A percentile compares a stretch with the other conserved stretches of the same genome.
phyloP scores from a whole-genome alignment of 2,329 filamentous ascomycete species.

The Alternaria conjuncta region DNA sequence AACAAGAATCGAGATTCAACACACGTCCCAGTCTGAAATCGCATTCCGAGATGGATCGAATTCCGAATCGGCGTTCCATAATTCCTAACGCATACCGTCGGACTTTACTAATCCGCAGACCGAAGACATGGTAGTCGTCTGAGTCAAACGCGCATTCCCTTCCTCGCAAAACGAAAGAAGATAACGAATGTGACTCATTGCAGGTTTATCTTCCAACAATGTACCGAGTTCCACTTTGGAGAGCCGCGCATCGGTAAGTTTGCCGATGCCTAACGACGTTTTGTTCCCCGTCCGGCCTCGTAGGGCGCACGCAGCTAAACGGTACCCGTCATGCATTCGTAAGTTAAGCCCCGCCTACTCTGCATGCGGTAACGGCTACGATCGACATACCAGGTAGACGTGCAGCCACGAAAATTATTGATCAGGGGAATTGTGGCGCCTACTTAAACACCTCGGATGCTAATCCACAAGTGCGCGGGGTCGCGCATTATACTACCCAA shows the following conservation, averaged over 20 bases:
- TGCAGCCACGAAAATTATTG: slow-evolving; percentile 10
- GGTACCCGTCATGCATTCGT: slow-evolving; percentile 13
- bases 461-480: slow-evolving; percentile 10
- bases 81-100: not conserved
- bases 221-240: not conserved
- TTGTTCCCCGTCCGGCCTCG: not conserved
- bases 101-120: not conserved
- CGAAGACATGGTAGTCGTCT: not conserved
- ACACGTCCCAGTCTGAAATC: not conserved
- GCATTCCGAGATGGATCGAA: not conserved
- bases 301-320: slow-evolving; percentile 2
- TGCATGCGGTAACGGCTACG: slow-evolving; percentile 13
- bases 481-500: slow-evolving; percentile 4
- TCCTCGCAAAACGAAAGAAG: not conserved
- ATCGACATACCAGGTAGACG: slow-evolving; percentile 10
- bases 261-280: not conserved
- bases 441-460: slow-evolving; percentile 15
- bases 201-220: not conserved
- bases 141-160: not conserved
- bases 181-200: not conserved
- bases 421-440: not conserved
- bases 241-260: not conserved
- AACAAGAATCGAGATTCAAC: not conserved
- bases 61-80: slow-evolving; percentile 11
- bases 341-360: slow-evolving; percentile 17